These are phyloP conservation scores for Eremochloa ophiuroides DNA, from an alignment of 176 grass and related monocot species.

Conservation along the genomic window DNA sequence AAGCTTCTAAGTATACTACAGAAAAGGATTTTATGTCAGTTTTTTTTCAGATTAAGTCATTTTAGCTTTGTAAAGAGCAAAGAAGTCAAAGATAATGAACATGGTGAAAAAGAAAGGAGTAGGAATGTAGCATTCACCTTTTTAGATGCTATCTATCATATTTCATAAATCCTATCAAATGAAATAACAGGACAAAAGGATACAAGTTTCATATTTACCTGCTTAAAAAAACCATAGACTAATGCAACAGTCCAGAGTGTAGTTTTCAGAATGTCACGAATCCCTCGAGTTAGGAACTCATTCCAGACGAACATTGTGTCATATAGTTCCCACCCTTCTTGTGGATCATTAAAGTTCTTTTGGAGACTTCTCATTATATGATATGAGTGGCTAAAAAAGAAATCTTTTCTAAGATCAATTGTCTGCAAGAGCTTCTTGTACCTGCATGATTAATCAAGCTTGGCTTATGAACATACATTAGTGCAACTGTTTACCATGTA, in stretches of 20 bases:
- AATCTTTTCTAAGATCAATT: slow-evolving; percentile 95
- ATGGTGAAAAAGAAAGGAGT: slow-evolving; percentile 1
- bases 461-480: slow-evolving; percentile 16
- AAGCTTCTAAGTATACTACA: slow-evolving; percentile 9
- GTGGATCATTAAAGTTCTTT: slow-evolving; percentile 68
- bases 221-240: slow-evolving; percentile 97
- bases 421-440: slow-evolving; percentile 90
- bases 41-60: slow-evolving; percentile 16
- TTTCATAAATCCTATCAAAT: neutral
- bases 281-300: slow-evolving; percentile 68
- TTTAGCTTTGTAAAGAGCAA: neutral
- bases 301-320: slow-evolving; percentile 99
- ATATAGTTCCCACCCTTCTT: slow-evolving; percentile 57
- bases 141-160: slow-evolving; percentile 18
- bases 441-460: slow-evolving; percentile 40
- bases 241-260: slow-evolving; percentile 78
- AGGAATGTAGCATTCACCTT: neutral
- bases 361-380: slow-evolving; percentile 90
- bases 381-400: slow-evolving; percentile 94
- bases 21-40: neutral
- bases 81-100: slow-evolving; percentile 16
- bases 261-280: slow-evolving; percentile 55
- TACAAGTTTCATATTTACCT: slow-evolving; percentile 43
- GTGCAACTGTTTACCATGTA: neutral
- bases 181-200: slow-evolving; percentile 18